Evolutionary conservation across 148 eudicot genomes (phyloP), one percentile per base, ranked within the genome.

Genomic region (Euryodendron excelsum): DNA sequence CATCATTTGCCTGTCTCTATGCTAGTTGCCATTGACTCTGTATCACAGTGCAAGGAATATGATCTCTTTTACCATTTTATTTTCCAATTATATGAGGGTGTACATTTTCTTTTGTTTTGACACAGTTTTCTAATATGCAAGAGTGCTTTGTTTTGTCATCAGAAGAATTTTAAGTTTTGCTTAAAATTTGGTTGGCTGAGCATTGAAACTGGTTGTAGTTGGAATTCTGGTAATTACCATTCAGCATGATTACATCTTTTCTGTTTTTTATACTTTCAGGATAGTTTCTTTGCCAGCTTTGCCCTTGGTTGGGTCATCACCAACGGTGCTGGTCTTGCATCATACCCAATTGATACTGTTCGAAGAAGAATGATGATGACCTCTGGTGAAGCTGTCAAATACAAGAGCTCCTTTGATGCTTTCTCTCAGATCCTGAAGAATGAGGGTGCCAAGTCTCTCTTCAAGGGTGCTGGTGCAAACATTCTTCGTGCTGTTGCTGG

Each of bases 401-500:
- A 52, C 58, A 52, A 52, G 21, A 52, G 58, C 58, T 52, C 58
- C 15, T 3, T 52, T 52, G 58, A 52, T 52, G 58, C 58, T 52
- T 52, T 52, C 15, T 3, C 4, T 52, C 58, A 52, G 58, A 52
- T 52, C 58, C 4, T 52, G 7, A 52, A 18, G 58, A 52, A 52
- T 13, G 58, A 52, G 15, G 58, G 58, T 52, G 5, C 58, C 2
- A 52, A 52, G 15, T 52, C 58, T 3, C 58, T 52, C 58, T 52
- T 52, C 15, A 4, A 52, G 58, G 58, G 58, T 52, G 58, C 15
- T 52, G 58, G 21, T 52, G 58, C 74, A 50, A 81, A 81, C 60
- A 81, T 81, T 65, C 80, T 81, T 9, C 76, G 84, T 21, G 84
- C 84, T 15, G 18, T 81, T 64, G 84, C 84, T 3, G 80, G 84